Base-by-base conservation (phyloP, 257 asterid species). In the Penstemon newberryi region DNA sequence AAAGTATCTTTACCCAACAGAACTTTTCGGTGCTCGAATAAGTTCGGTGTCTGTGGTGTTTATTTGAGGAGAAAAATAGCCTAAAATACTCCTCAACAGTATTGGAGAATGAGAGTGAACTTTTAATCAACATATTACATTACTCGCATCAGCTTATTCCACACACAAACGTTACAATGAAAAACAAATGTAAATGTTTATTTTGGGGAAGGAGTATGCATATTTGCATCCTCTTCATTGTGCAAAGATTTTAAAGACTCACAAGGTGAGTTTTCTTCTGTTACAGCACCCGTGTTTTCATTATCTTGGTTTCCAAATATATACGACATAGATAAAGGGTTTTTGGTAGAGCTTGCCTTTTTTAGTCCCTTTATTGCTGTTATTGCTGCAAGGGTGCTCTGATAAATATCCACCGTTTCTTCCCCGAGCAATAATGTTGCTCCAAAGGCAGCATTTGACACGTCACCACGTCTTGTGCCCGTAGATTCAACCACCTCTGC, bases 371-470 rank as follows among this genome's bases (percentile, higher is more conserved):
- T 89, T 65, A 93, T 81, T 7, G 95, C 85, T 74, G 75, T 85
- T 60, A 88, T 83, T 39, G 96, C 91, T 19, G 96, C 95, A 47
- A 82, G 46, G 37, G 96, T 86, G 82, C 96, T 86, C 62, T 77
- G 77, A 71, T 83, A 85, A 71, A 93, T 84, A 36, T 73, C 92
- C 60, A 66, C 79, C 53, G 85, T 80, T 67, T 86, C 92, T 69
- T 86, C 90, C 63, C 82, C 91, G 2, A 85, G 83, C 13, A 77
- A 57, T 55, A 62, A 46, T 4, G 61, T 72, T 72, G 84, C 69
- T 61, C 70, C 84, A 8, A 69, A 37, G 39, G 79, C 70, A 42
- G 76, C 69, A 46, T 71, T 77, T 8, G 82, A 62, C 44, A 37
- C 13, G 41, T 76, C 70, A 5, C 70, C 47, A 36, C 73, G 67